These are phyloP conservation scores for Tylopilus intermedius DNA, from an alignment of 768 basidiomycete species.

Conservation along the genomic window DNA sequence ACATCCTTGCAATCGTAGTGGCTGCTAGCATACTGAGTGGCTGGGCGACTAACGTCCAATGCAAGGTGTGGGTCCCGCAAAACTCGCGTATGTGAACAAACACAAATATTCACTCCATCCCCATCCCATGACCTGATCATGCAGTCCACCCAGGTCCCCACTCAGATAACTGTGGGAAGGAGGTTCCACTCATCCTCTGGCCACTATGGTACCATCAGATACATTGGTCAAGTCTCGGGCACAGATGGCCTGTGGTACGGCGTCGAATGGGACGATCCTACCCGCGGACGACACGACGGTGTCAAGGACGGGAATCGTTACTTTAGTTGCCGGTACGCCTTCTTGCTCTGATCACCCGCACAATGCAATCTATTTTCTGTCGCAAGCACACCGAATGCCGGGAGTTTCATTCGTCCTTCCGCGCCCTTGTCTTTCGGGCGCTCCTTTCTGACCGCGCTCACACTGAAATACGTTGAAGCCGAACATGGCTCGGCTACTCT, in stretches of 20 bases:
- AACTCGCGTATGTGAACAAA: constrained; percentile 12
- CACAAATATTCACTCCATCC: constrained; percentile 6
- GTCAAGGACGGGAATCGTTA: constrained; percentile 70
- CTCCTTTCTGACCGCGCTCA: constrained; percentile 72
- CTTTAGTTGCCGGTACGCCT: constrained; percentile 67
- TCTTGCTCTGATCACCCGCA: constrained; percentile 9
- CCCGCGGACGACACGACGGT: constrained; percentile 85
- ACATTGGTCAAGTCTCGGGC: constrained; percentile 57
- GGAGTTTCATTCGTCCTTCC: constrained; percentile 79
- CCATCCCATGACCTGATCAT: neutral
- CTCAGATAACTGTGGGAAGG: constrained; percentile 38
- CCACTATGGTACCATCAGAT: constrained; percentile 66
- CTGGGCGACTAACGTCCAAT: neutral
- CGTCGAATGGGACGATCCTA: constrained; percentile 91
- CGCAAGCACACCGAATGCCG: constrained; percentile 54
- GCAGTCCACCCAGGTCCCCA: constrained; percentile 9
- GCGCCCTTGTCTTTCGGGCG: constrained; percentile 51
- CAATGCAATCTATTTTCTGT: constrained; percentile 5
- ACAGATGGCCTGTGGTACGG: constrained; percentile 82
- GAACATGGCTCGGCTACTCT: constrained; percentile 46
- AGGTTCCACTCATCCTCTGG: constrained; percentile 49
- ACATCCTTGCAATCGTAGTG: constrained; percentile 26
- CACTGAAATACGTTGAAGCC: constrained; percentile 70
- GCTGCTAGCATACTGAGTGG: constrained; percentile 24
- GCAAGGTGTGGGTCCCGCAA: neutral